Evolutionary conservation across 2,329 filamentous ascomycete genomes (phyloP), one percentile per base, ranked within the genome.

Genomic region (Monosporascus cannonballus): DNA sequence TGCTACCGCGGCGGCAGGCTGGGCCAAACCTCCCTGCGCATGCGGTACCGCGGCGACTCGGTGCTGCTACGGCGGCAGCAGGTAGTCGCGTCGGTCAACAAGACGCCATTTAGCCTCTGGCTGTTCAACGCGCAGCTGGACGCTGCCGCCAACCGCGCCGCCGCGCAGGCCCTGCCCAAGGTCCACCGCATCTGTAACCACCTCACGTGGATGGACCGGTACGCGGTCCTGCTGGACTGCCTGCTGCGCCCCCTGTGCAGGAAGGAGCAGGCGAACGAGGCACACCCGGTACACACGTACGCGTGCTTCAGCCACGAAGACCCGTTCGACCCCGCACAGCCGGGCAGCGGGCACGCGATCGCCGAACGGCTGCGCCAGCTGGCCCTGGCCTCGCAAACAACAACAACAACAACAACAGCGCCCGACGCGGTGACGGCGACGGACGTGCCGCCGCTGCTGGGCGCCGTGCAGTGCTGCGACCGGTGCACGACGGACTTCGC

Each of bases 401-500:
- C 17, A 22, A 22, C 20, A 22, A 22, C 20, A 22, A 22, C 20
- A 3, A 5, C 38, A 18, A 4, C 38, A 6, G 17, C 38, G 38
- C 7, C 38, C 17, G 18, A 18, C 17, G 45, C 34, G 2, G 30
- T 48, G 53, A 15, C 56, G 18, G 41, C 56, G 22, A 61, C 42
- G 36, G 54, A 56, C 39, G 39, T 54, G 27, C 55, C 58, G 7
- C 6, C 44, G n/a, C 49, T 52, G 1, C 46, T 60, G 17, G 61
- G 60, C 11, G 49, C 55, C 20, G 53, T 61, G 11, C 38, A 53
- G 9, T 56, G 56, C 17, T 64, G 61, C 39, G 22, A 42, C 14
- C 53, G 52, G 30, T 64, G 61, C 49, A 59, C 60, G 39, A 61
- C 61, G 11, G 61, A 64, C 48, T 61, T 50, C 25, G 52, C 54